A percentile compares a stretch with the other conserved stretches of the same genome.
phyloP scores from a whole-genome alignment of 768 basidiomycete species.

The Russula ochroleuca region DNA sequence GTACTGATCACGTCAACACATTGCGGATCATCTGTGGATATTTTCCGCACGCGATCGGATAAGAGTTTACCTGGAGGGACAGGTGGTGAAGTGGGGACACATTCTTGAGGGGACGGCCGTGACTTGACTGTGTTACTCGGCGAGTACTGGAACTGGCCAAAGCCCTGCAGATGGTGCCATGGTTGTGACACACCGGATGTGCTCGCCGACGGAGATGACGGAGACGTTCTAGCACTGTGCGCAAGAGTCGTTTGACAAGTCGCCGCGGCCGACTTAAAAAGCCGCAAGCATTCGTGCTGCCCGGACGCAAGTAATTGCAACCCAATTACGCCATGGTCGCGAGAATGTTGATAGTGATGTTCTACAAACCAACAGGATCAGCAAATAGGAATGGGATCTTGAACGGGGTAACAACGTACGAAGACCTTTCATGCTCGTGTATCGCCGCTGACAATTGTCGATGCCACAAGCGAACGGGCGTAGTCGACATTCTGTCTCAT shows the following conservation, averaged over 20 bases:
- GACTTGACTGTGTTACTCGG: not conserved
- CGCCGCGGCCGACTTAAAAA: too few relatives aligned
- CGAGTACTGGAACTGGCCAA: slow-evolving; percentile 16
- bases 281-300: too few relatives aligned
- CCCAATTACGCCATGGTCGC: slow-evolving; percentile 11
- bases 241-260: slow-evolving; percentile 28
- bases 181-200: not conserved
- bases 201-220: not conserved
- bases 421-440: slow-evolving; percentile 95
- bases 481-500: slow-evolving; percentile 77
- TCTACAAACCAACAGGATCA: slow-evolving; percentile 29
- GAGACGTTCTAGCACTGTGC: not conserved
- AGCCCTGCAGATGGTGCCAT: slow-evolving; percentile 8
- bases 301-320: too few relatives aligned
- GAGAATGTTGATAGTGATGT: slow-evolving; percentile 83
- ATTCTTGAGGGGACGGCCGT: too few relatives aligned
- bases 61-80: too few relatives aligned
- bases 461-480: slow-evolving; percentile 86
- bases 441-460: slow-evolving; percentile 80
- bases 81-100: too few relatives aligned
- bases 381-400: slow-evolving; percentile 9
- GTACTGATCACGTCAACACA: too few relatives aligned
- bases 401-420: slow-evolving; percentile 37
- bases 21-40: too few relatives aligned
- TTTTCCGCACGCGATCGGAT: too few relatives aligned